These are phyloP conservation scores for Nothophaeocryptopus gaeumannii DNA, from an alignment of 2,329 filamentous ascomycete genomes.

Conservation along the genomic window DNA sequence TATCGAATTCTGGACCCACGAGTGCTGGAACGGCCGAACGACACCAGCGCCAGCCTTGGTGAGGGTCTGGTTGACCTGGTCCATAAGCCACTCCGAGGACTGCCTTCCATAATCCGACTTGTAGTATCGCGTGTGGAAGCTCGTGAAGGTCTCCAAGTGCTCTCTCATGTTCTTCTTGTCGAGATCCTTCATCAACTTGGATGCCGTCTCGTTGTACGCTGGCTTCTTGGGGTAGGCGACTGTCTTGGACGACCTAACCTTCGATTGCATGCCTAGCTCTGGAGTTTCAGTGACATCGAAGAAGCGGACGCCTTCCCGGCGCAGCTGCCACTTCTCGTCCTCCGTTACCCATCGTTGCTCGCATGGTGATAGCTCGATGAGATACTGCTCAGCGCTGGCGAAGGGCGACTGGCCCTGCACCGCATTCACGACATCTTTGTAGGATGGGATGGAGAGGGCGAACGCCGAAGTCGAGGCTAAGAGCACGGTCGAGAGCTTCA, in stretches of 20 bases:
- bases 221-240: constrained; percentile 67
- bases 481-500: constrained; percentile 25
- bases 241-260: constrained; percentile 30
- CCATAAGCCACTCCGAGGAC: constrained; percentile 83
- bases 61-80: constrained; percentile 70
- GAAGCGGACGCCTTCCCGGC: constrained; percentile 77
- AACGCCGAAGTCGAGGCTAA: constrained; percentile 24
- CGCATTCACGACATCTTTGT: constrained; percentile 20
- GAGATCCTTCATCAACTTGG: constrained; percentile 64
- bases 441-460: constrained; percentile 24
- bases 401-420: constrained; percentile 30
- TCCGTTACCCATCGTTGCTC: constrained; percentile 86
- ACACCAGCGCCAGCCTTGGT: constrained; percentile 69
- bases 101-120: constrained; percentile 74
- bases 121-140: constrained; percentile 80
- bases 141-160: constrained; percentile 74
- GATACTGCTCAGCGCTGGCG: constrained; percentile 53
- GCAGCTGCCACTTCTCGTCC: constrained; percentile 90
- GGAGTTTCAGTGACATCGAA: constrained; percentile 81
- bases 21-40: constrained; percentile 72
- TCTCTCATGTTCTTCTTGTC: constrained; percentile 72
- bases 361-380: constrained; percentile 82
- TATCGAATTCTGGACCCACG: constrained; percentile 84
- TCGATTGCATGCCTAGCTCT: constrained; percentile 5
- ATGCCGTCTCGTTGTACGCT: constrained; percentile 63